These are phyloP conservation scores for Rosa persica DNA, from an alignment of 306 rosid genomes.

Conservation along the genomic window DNA sequence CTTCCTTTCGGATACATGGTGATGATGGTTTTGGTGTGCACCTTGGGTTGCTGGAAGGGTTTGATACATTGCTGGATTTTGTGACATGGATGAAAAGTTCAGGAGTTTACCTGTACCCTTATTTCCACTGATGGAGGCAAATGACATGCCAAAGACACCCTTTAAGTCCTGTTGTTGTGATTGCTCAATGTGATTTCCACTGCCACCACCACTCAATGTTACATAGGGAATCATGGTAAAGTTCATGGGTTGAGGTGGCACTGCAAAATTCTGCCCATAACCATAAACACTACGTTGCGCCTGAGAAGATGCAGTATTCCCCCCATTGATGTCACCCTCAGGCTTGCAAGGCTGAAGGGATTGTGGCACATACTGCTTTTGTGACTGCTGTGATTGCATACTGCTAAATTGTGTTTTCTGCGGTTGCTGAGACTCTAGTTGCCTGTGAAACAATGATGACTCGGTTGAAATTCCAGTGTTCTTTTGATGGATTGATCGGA, in stretches of 20 bases:
- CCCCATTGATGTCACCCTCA: slow-evolving; percentile 38
- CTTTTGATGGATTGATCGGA: slow-evolving; percentile 42
- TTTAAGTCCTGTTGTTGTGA: slow-evolving; percentile 45
- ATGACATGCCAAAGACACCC: slow-evolving; percentile 61
- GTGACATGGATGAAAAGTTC: slow-evolving; percentile 28
- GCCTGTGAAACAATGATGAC: slow-evolving; percentile 48
- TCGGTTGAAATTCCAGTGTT: slow-evolving; percentile 33
- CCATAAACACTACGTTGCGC: slow-evolving; percentile 42
- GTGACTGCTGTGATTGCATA: slow-evolving; percentile 46
- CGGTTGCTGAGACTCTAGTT: slow-evolving; percentile 31
- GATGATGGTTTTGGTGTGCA: slow-evolving; percentile 46
- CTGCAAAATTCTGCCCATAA: slow-evolving; percentile 47
- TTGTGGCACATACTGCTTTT: slow-evolving; percentile 36
- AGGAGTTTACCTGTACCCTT: slow-evolving; percentile 28
- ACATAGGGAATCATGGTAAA: slow-evolving; percentile 55
- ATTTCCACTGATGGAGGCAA: slow-evolving; percentile 33
- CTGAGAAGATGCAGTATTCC: slow-evolving; percentile 37
- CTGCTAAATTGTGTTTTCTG: slow-evolving; percentile 41
- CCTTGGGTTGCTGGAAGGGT: slow-evolving; percentile 48
- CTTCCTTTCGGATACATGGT: slow-evolving; percentile 41
- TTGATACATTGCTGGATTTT: slow-evolving; percentile 40
- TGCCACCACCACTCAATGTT: slow-evolving; percentile 40
- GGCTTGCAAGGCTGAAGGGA: slow-evolving; percentile 40
- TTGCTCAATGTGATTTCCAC: slow-evolving; percentile 46
- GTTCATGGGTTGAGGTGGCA: slow-evolving; percentile 60